Evolutionary conservation across 2,329 filamentous ascomycete genomes (phyloP).

Genomic region (Grosmannia huntii): DNA sequence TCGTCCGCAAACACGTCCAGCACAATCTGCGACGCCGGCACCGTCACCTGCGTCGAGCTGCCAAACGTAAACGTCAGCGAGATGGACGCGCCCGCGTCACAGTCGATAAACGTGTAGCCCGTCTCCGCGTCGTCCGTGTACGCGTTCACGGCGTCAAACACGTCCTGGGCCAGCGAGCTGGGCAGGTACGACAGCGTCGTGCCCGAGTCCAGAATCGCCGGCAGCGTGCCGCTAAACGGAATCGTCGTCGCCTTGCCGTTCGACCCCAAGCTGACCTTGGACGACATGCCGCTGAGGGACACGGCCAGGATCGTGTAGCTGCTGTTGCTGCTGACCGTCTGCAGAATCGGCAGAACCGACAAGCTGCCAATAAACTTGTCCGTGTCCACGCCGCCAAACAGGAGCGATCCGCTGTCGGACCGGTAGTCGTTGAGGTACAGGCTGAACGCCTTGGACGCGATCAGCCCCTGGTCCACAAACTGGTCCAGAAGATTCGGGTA

Average conservation of each 20-base stretch:
- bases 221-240: constrained; percentile 14
- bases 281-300: constrained; percentile 22
- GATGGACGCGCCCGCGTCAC: constrained; percentile 17
- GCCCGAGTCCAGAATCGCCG: constrained; percentile 55
- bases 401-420: constrained; percentile 46
- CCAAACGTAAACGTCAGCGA: constrained; percentile 22
- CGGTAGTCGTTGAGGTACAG: constrained; percentile 47
- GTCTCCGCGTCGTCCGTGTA: constrained; percentile 22
- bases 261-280: constrained; percentile 15
- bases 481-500: constrained; percentile 51
- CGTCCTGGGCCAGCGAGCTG: constrained; percentile 26
- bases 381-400: constrained; percentile 59
- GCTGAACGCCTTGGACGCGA: constrained; percentile 53
- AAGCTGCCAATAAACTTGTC: constrained; percentile 50
- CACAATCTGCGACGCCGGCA: constrained; percentile 25
- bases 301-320: constrained; percentile 28
- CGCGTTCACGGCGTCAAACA: constrained; percentile 26
- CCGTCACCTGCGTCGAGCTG: constrained; percentile 12
- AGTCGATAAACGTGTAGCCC: constrained; percentile 28
- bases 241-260: not conserved
- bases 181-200: constrained; percentile 54
- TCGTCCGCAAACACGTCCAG: constrained; percentile 21
- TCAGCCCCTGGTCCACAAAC: constrained; percentile 48
- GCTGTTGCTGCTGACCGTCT: constrained; percentile 21
- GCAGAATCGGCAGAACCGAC: constrained; percentile 40